phyloP scores from a whole-genome alignment of 2,329 filamentous ascomycete species.

The Ophiognomonia clavigignenti-juglandacearum region DNA sequence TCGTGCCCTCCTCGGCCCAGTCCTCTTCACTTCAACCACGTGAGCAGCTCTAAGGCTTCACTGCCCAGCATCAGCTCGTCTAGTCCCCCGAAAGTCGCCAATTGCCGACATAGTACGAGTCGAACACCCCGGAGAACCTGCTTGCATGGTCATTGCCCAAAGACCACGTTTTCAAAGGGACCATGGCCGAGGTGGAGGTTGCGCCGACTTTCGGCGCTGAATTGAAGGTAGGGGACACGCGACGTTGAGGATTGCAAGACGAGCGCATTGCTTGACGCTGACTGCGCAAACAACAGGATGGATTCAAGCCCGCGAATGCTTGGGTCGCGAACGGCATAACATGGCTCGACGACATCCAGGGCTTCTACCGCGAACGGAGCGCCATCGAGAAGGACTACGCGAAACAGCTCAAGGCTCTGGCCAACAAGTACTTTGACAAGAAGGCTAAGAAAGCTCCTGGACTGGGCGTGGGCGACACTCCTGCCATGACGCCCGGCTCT shows the following conservation, averaged over 20 bases:
- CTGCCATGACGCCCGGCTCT: slow-evolving; percentile 88
- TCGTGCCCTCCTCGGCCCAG: too few species aligned
- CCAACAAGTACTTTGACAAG: slow-evolving; percentile 93
- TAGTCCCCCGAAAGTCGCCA: background rate
- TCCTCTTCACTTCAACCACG: background rate
- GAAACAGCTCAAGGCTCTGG: slow-evolving; percentile 77
- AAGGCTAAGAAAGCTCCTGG: slow-evolving; percentile 85
- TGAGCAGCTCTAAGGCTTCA: slow-evolving; percentile 3
- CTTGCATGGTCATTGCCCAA: slow-evolving; percentile 15
- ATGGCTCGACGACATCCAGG: slow-evolving; percentile 95
- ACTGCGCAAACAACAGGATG: slow-evolving; percentile 59
- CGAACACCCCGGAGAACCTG: background rate
- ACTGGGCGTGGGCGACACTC: slow-evolving; percentile 89
- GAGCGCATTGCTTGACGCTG: too few species aligned
- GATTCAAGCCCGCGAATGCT: slow-evolving; percentile 88
- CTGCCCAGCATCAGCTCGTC: background rate
- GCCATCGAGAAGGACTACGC: slow-evolving; percentile 96
- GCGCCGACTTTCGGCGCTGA: slow-evolving; percentile 87
- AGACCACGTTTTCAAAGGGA: slow-evolving; percentile 20
- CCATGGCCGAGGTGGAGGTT: slow-evolving; percentile 78
- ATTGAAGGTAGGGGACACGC: slow-evolving; percentile 64
- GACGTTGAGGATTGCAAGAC: background rate
- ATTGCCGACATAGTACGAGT: background rate
- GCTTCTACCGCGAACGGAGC: slow-evolving; percentile 93
- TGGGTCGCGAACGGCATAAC: slow-evolving; percentile 87